Base-by-base conservation (phyloP, 129 eudicot genomes). In the Flaveria trinervia region DNA sequence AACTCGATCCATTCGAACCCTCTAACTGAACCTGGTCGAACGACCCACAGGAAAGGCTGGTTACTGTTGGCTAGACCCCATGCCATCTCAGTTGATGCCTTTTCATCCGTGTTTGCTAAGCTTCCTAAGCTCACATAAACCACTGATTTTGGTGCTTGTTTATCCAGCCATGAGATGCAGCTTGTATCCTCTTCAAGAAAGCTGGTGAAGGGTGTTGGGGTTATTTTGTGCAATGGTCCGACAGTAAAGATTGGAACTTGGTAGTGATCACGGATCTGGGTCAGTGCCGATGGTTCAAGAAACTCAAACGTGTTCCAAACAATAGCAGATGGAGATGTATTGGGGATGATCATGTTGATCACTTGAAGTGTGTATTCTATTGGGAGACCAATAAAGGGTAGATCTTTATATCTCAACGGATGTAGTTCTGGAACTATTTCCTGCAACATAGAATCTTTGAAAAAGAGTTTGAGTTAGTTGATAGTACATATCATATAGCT, bases 61-160 rank as follows among this genome's bases (percentile, higher is more conserved):
- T 17, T 70, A 73, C 94, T 84, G 20, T 66, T 81, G 12, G 83
- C 90, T 56, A 91, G 71, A 11, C 97, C 94, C 86, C 80, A 82
- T n/a, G 94, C 97, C 71, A 79, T 86, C 73, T 88, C 88, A 2
- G 52, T 13, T 17, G 85, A 51, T 6, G 46, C 87, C n/a, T 76
- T 68, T 36, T 82, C 67, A 9, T 61, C 79, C 7, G 83, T 39
- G 4, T 52, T 60, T 7, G 89, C 87, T 69, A 83, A 14, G 70
- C 90, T 86, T 9, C 94, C 94, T 17, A 86, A 46, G 80, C 94
- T 91, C n/a, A 91, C 73, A 28, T 91, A 91, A 9, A 88, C 45
- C 10, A 88, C 94, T 0, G 94, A 79, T 5, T 52, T 72, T 33
- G 78, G 85, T 17, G 83, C 75, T 70, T 85, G 91, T 52, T 83